phyloP scores from a whole-genome alignment of 108 stramenopile species.

The Discostella pseudostelligera region DNA sequence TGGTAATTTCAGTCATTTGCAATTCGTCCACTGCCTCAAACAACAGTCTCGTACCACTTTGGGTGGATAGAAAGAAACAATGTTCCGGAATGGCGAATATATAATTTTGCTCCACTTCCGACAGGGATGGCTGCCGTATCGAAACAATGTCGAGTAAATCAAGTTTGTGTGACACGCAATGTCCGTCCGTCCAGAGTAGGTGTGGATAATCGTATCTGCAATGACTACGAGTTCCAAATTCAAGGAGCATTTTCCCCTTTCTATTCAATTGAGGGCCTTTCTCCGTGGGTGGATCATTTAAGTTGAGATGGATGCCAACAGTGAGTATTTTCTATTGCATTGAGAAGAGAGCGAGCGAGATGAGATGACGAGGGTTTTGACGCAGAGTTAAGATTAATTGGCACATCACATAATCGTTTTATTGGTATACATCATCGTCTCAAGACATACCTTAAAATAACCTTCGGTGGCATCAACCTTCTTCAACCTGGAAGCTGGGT shows the following conservation, averaged over 20 bases:
- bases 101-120: conserved; percentile 1
- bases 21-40: conserved; percentile 5
- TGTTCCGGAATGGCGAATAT: conserved; percentile 7
- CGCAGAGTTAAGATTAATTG: too few relatives aligned
- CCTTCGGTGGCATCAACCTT: neutral
- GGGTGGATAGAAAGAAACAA: neutral
- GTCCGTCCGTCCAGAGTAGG: conserved; percentile 8
- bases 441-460: neutral
- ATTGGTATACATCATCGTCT: too few relatives aligned
- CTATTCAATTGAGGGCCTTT: neutral
- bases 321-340: conserved; percentile 8
- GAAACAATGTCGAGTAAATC: conserved; percentile 2
- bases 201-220: neutral
- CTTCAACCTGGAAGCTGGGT: neutral
- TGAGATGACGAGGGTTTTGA: neutral
- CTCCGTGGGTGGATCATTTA: conserved; percentile 5
- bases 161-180: neutral
- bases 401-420: too few relatives aligned
- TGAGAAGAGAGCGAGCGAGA: neutral
- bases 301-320: conserved; percentile 1
- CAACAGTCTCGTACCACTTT: conserved; percentile 1
- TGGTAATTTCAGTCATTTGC: conserved; percentile 10
- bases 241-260: neutral
- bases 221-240: conserved; percentile 6
- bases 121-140: neutral